These are phyloP conservation scores for Phtheirospermum japonicum DNA, from an alignment of 257 asterid species.

Conservation along the genomic window DNA sequence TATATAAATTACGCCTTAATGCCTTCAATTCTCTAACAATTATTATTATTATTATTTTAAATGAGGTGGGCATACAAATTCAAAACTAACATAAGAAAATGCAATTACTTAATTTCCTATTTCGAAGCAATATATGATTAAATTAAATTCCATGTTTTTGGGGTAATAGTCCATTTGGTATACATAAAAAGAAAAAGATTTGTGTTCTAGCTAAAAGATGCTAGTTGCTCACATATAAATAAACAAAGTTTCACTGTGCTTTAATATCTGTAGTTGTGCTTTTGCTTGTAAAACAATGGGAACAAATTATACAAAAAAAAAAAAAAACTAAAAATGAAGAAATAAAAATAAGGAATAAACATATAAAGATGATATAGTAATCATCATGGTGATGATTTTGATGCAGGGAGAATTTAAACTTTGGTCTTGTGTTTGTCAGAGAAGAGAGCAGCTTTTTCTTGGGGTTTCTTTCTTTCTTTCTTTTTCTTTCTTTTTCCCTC, in stretches of 20 bases:
- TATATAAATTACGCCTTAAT: too few relatives aligned
- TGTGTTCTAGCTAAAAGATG: conserved; percentile 35
- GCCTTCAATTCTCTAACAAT: too few relatives aligned
- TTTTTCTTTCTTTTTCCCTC: conserved; percentile 39
- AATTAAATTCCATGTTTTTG: too few relatives aligned
- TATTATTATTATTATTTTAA: too few relatives aligned
- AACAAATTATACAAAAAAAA: conserved; percentile 29
- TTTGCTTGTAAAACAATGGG: conserved; percentile 28
- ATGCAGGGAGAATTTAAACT: conserved; percentile 53
- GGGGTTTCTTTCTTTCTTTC: conserved; percentile 30
- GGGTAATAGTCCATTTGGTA: too few relatives aligned
- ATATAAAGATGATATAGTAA: conserved; percentile 63
- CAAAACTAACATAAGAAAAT: too few relatives aligned
- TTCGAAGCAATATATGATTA: too few relatives aligned
- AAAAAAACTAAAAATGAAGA: background rate
- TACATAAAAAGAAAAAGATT: conserved; percentile 2
- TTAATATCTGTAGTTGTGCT: conserved; percentile 33
- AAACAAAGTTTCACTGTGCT: conserved; percentile 32
- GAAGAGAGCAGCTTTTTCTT: too few relatives aligned
- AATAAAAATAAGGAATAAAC: conserved; percentile 32
- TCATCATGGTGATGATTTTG: conserved; percentile 75
- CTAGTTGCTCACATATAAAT: conserved; percentile 4
- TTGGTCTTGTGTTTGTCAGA: conserved; percentile 29
- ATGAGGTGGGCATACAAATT: too few relatives aligned
- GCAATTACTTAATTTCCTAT: too few relatives aligned